Evolutionary conservation across 2,329 filamentous ascomycete species (phyloP).

Genomic region (Calonectria honghensis): DNA sequence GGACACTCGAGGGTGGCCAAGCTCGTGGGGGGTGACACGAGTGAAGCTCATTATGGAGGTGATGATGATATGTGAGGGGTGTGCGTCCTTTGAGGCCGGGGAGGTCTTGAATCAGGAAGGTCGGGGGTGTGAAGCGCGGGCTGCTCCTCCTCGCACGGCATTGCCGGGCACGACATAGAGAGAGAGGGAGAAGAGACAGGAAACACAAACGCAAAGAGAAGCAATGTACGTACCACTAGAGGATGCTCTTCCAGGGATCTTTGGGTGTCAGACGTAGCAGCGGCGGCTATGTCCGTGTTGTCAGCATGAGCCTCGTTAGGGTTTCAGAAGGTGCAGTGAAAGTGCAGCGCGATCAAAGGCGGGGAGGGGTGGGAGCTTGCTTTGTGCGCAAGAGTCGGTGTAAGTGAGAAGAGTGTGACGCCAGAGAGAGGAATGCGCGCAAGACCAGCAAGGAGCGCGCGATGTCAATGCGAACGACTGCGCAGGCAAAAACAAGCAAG

Average conservation of each 20-base stretch:
- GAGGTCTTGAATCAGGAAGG: constrained; percentile 53
- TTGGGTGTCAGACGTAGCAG: constrained; percentile 38
- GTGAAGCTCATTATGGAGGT: constrained; percentile 37
- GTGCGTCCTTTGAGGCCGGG: constrained; percentile 37
- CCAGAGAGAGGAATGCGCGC: constrained; percentile 34
- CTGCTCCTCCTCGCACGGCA: constrained; percentile 27
- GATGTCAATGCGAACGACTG: constrained; percentile 33
- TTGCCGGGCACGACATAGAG: constrained; percentile 27
- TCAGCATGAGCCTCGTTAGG: constrained; percentile 48
- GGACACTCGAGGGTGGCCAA: constrained; percentile 42
- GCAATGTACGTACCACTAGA: constrained; percentile 50
- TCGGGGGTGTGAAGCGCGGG: constrained; percentile 38
- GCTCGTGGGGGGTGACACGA: constrained; percentile 39
- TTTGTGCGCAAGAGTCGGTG: constrained; percentile 51
- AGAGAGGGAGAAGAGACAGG: constrained; percentile 32
- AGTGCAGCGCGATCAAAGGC: constrained; percentile 32
- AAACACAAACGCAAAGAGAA: constrained; percentile 39
- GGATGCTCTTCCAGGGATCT: constrained; percentile 31
- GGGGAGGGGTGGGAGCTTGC: constrained; percentile 35
- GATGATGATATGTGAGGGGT: constrained; percentile 36
- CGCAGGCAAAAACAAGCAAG: constrained; percentile 9
- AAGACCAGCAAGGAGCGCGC: constrained; percentile 36
- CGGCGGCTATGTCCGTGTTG: constrained; percentile 50
- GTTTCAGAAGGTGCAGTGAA: constrained; percentile 39
- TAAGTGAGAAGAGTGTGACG: constrained; percentile 50